These are phyloP conservation scores for Lathyrus sativus DNA, from an alignment of 306 rosid species.

Conservation along the genomic window DNA sequence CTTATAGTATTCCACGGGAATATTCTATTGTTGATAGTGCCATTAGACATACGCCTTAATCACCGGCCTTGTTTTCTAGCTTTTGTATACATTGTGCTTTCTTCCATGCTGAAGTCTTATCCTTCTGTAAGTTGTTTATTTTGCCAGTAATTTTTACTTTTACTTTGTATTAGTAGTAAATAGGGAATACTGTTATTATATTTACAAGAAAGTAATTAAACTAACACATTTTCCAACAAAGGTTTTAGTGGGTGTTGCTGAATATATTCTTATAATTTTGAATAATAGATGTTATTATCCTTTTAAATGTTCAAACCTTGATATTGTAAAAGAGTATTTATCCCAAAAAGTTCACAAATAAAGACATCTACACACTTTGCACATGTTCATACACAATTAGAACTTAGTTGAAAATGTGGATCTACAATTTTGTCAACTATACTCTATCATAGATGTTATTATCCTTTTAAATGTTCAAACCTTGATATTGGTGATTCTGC, in stretches of 20 bases:
- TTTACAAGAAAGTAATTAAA: too few species aligned
- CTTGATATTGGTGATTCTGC: constrained; percentile 94
- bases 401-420: constrained; percentile 18
- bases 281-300: too few species aligned
- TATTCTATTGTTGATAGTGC: constrained; percentile 79
- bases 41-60: constrained; percentile 78
- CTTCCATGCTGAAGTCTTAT: constrained; percentile 86
- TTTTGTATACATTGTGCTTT: constrained; percentile 66
- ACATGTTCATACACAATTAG: constrained; percentile 11
- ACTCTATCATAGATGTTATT: too few species aligned
- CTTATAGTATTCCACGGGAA: constrained; percentile 87
- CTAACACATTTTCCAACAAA: too few species aligned
- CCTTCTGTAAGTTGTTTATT: constrained; percentile 62
- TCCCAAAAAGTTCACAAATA: constrained; percentile 21
- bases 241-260: constrained; percentile 8
- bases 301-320: constrained; percentile 10
- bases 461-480: too few species aligned
- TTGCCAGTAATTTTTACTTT: constrained; percentile 1
- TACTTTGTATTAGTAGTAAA: background rate
- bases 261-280: constrained; percentile 28
- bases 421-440: constrained; percentile 22
- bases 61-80: constrained; percentile 93
- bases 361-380: constrained; percentile 17
- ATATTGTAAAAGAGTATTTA: constrained; percentile 6
- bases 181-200: too few species aligned